Evolutionary conservation across 208 protist genomes (phyloP).

Genomic region (Trypanosomatidae sp.): DNA sequence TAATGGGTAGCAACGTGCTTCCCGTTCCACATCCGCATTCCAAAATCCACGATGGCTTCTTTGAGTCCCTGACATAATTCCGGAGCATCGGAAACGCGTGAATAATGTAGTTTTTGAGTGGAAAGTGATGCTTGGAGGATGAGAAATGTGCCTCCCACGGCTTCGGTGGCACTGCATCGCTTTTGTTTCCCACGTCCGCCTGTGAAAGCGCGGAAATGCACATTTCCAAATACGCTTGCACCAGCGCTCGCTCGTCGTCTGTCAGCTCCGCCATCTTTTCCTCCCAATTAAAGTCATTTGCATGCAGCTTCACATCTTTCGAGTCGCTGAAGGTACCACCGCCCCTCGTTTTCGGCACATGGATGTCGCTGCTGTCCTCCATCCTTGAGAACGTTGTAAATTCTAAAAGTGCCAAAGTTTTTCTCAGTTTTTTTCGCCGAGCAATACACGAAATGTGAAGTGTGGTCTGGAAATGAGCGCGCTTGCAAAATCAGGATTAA

Average conservation of each 20-base stretch:
- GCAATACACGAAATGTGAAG: too few relatives aligned
- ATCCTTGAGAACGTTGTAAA: too few relatives aligned
- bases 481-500: too few relatives aligned
- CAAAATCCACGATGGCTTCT: slow-evolving; percentile 28
- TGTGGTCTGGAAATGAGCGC: too few relatives aligned
- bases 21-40: slow-evolving; percentile 80
- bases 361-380: too few relatives aligned
- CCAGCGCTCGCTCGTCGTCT: slow-evolving; percentile 21
- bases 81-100: slow-evolving; percentile 68
- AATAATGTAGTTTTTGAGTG: slow-evolving; percentile 81
- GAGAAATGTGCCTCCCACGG: slow-evolving; percentile 62
- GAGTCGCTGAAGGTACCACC: slow-evolving; percentile 56
- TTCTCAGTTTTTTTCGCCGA: too few relatives aligned
- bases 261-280: slow-evolving; percentile 45
- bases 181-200: neutral
- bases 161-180: slow-evolving; percentile 6
- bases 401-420: too few relatives aligned
- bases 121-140: slow-evolving; percentile 64
- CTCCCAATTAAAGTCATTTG: slow-evolving; percentile 67
- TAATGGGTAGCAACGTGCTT: slow-evolving; percentile 70
- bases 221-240: slow-evolving; percentile 32
- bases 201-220: neutral
- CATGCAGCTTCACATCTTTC: slow-evolving; percentile 61
- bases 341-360: slow-evolving; percentile 25
- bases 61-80: slow-evolving; percentile 13